Base-by-base conservation (phyloP, 768 basidiomycete genomes). In the Tephrocybe sp. region DNA sequence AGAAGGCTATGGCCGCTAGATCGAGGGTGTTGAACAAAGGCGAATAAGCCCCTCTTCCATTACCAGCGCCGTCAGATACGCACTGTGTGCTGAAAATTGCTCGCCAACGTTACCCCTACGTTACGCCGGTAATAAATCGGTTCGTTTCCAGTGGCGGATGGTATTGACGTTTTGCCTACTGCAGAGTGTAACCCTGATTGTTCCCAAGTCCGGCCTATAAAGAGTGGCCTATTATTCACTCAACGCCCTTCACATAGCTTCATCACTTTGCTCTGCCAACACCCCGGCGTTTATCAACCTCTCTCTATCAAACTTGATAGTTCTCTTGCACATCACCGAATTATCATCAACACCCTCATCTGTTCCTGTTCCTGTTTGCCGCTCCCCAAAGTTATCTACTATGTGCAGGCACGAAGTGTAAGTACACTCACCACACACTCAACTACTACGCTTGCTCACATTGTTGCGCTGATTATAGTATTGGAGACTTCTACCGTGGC, bases 401-500 rank as follows among this genome's bases (percentile, higher is more conserved):
- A 72, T 72, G 71, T 72, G 71, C 62, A 65, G 65, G 48, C 68
- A 72, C 60, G 66, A 70, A 64, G 65, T 72, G 71, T 72, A 50
- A 56, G 69, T 44, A 19, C 17, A 26, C 6, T 30, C 43, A 19
- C 23, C 30, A 34, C 23, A 22, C 39, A 22, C 35, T 34, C 42
- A 13, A n/a, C n/a, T 31, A 19, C 42, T 22, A 23, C 30, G 7
- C 56, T 10, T 16, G 17, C 39, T 48, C 36, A 54, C 43, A 20
- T 23, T 20, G 17, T n/a, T 38, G 45, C 36, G 45, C 46, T 53
- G 42, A 51, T 22, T 43, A 6, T 23, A 78, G 76, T 47, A 63
- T 78, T 48, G 76, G 76, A 34, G 76, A 78, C 55, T 76, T 68
- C 52, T 76, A 76, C 60, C 72, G 76, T 63, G 76, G 76, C 31